Conservation (phyloP, 148 eudicot genomes). For the Persicaria tinctoria region DNA sequence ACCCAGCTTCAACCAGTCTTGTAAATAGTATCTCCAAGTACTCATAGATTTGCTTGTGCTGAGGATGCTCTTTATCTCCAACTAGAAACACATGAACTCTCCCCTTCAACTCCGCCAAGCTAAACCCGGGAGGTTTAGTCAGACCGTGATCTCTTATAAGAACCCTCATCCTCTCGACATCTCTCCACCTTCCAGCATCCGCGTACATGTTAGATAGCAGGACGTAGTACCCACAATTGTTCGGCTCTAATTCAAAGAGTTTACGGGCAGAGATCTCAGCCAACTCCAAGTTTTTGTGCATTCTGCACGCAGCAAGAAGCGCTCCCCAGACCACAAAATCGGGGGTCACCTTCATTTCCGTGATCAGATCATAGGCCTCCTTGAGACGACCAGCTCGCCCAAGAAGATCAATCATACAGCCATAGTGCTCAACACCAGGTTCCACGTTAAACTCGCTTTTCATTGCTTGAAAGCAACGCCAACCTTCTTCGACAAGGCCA, state of each 20-base stretch:
- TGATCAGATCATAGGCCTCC: slow-evolving; percentile 47
- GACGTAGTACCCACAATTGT: slow-evolving; percentile 58
- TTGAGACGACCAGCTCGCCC: slow-evolving; percentile 47
- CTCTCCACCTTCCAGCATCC: slow-evolving; percentile 66
- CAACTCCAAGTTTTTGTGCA: slow-evolving; percentile 56
- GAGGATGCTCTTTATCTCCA: slow-evolving; percentile 60
- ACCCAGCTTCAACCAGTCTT: slow-evolving; percentile 58
- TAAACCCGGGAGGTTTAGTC: slow-evolving; percentile 57
- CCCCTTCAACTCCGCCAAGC: slow-evolving; percentile 53
- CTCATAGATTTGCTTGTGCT: slow-evolving; percentile 38
- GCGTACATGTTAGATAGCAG: slow-evolving; percentile 71
- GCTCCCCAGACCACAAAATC: slow-evolving; percentile 67
- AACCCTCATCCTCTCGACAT: slow-evolving; percentile 50
- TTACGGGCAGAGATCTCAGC: slow-evolving; percentile 54
- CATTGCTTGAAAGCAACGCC: slow-evolving; percentile 49
- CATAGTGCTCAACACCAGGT: slow-evolving; percentile 61
- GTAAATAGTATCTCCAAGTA: slow-evolving; percentile 35
- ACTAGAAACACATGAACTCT: slow-evolving; percentile 55
- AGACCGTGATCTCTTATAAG: slow-evolving; percentile 46
- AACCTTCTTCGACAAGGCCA: slow-evolving; percentile 58
- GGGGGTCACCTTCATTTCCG: slow-evolving; percentile 49
- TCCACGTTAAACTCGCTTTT: slow-evolving; percentile 35
- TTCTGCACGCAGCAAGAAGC: slow-evolving; percentile 59
- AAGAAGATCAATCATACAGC: slow-evolving; percentile 77
- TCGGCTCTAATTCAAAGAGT: slow-evolving; percentile 47